Conservation (phyloP, 73 alveolate species). For the Loxodes magnus region DNA sequence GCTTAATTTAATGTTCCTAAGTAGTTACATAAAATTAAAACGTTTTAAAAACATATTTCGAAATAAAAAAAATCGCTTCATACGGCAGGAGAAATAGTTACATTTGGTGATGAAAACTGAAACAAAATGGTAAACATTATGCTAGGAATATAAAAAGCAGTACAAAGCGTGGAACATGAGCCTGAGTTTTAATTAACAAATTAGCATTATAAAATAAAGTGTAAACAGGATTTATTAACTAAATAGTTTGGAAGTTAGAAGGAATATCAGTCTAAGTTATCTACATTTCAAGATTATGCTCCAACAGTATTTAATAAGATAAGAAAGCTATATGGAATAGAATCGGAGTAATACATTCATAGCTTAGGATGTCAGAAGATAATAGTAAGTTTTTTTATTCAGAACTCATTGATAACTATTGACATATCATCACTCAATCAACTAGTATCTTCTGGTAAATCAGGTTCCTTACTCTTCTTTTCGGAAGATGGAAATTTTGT, state of each 20-base stretch:
- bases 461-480: slow-evolving; percentile 95
- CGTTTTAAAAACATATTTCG: too few relatives aligned
- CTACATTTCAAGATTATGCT: slow-evolving; percentile 67
- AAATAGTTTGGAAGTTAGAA: too few relatives aligned
- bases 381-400: too few relatives aligned
- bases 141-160: slow-evolving; percentile 85
- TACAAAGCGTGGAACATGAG: slow-evolving; percentile 41
- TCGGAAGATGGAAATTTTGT: slow-evolving; percentile 95
- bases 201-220: slow-evolving; percentile 45
- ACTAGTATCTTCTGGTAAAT: slow-evolving; percentile 76
- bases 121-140: slow-evolving; percentile 51
- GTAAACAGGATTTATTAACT: slow-evolving; percentile 56
- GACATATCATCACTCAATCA: slow-evolving; percentile 30
- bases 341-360: slow-evolving; percentile 38
- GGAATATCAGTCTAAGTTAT: too few relatives aligned
- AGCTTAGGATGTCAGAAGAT: slow-evolving; percentile 55
- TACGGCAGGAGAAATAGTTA: too few relatives aligned
- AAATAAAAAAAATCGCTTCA: slow-evolving; percentile 6
- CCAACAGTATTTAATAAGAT: slow-evolving; percentile 57
- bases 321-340: slow-evolving; percentile 35
- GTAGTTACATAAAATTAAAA: too few relatives aligned
- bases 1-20: neutral
- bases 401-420: slow-evolving; percentile 1
- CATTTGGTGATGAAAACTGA: slow-evolving; percentile 15
- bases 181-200: neutral